A percentile compares a stretch with the other conserved stretches of the same genome.
Conservation (phyloP, 2,329 filamentous ascomycete species). For the Cladophialophora chaetospira region DNA sequence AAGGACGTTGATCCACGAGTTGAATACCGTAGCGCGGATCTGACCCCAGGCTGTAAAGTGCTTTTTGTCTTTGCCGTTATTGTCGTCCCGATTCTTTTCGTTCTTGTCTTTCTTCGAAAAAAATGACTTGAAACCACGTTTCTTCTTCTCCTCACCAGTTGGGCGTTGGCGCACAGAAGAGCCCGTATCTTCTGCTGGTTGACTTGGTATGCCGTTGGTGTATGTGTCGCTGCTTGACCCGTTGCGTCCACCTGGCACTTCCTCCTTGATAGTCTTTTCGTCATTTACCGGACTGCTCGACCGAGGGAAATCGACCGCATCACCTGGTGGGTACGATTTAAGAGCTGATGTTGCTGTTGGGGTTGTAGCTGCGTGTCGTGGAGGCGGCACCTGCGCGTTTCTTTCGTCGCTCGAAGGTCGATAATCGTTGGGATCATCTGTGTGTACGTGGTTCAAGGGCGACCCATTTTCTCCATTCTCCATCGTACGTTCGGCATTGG, state of each 20-base stretch:
- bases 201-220: slow-evolving; percentile 10
- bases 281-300: slow-evolving; percentile 19
- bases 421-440: slow-evolving; percentile 27
- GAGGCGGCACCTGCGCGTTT: slow-evolving; percentile 10
- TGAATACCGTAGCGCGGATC: slow-evolving; percentile 72
- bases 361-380: slow-evolving; percentile 19
- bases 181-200: slow-evolving; percentile 10
- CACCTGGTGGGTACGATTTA: slow-evolving; percentile 11
- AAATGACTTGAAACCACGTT: slow-evolving; percentile 20
- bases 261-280: slow-evolving; percentile 7
- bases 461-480: slow-evolving; percentile 22
- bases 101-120: slow-evolving; percentile 11
- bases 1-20: slow-evolving; percentile 84
- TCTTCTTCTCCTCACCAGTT: slow-evolving; percentile 2
- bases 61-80: slow-evolving; percentile 31
- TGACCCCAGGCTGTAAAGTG: slow-evolving; percentile 64
- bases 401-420: slow-evolving; percentile 7
- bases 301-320: slow-evolving; percentile 22
- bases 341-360: slow-evolving; percentile 16
- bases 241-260: slow-evolving; percentile 9
- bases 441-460: slow-evolving; percentile 7
- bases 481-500: slow-evolving; percentile 11
- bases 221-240: slow-evolving; percentile 17
- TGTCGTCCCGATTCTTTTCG: slow-evolving; percentile 13
- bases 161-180: slow-evolving; percentile 18